A percentile compares a stretch with the other conserved stretches of the same genome.
phyloP scores from a whole-genome alignment of 345 rosid species.

The Acer yangbiense region DNA sequence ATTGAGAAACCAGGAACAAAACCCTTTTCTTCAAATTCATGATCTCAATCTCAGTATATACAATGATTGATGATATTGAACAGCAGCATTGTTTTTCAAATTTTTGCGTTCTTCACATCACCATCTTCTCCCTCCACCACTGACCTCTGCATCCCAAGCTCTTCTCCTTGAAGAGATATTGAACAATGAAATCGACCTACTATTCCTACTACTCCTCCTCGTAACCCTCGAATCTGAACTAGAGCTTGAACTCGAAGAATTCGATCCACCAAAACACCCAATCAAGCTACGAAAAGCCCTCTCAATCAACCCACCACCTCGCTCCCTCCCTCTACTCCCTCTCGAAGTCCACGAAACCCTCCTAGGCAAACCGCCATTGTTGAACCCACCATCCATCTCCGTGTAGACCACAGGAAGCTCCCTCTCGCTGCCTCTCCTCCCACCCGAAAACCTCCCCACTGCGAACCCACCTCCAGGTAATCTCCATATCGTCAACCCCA shows the following conservation, averaged over 20 bases:
- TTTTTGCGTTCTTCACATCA: not conserved
- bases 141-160: slow-evolving; percentile 8
- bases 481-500: slow-evolving; percentile 93
- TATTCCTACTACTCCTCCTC: slow-evolving; percentile 15
- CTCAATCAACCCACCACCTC: slow-evolving; percentile 52
- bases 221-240: slow-evolving; percentile 29
- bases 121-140: slow-evolving; percentile 15
- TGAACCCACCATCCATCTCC: slow-evolving; percentile 87
- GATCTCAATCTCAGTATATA: slow-evolving; percentile 18
- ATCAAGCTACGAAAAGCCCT: slow-evolving; percentile 45
- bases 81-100: not conserved
- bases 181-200: slow-evolving; percentile 22
- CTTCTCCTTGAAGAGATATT: slow-evolving; percentile 30
- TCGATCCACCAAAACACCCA: slow-evolving; percentile 54
- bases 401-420: slow-evolving; percentile 86
- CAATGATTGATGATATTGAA: slow-evolving; percentile 1
- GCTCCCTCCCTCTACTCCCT: slow-evolving; percentile 57
- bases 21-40: not conserved
- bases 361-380: slow-evolving; percentile 63
- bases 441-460: slow-evolving; percentile 83
- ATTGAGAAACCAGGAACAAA: slow-evolving; percentile 3
- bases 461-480: slow-evolving; percentile 94
- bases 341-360: slow-evolving; percentile 75
- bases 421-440: slow-evolving; percentile 67
- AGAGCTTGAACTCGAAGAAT: slow-evolving; percentile 32